These are phyloP conservation scores for Cokeromyces recurvatus DNA, from an alignment of 371 early-diverging fungal species.

Conservation along the genomic window DNA sequence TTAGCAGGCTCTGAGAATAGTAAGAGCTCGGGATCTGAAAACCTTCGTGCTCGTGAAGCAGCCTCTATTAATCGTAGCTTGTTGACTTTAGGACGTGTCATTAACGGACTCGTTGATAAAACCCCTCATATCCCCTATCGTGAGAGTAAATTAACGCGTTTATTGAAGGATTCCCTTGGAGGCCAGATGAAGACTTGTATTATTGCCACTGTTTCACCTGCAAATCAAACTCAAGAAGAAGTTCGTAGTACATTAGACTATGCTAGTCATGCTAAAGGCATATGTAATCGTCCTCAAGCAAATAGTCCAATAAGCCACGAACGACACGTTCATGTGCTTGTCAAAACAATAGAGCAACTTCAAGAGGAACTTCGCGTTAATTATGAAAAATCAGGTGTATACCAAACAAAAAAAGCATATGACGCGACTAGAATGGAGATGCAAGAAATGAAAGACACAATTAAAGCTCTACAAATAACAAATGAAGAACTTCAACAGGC, in stretches of 20 bases:
- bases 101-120: slow-evolving; percentile 82
- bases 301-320: slow-evolving; percentile 82
- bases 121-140: slow-evolving; percentile 87
- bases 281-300: slow-evolving; percentile 88
- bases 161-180: slow-evolving; percentile 95
- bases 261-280: slow-evolving; percentile 91
- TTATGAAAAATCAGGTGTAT: slow-evolving; percentile 75
- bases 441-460: too few species aligned
- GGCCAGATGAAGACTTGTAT: slow-evolving; percentile 94
- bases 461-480: too few species aligned
- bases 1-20: slow-evolving; percentile 98
- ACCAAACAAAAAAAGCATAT: slow-evolving; percentile 59
- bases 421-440: too few species aligned
- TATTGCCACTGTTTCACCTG: slow-evolving; percentile 91
- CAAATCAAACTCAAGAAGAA: slow-evolving; percentile 76
- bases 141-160: slow-evolving; percentile 91
- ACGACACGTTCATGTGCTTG: slow-evolving; percentile 80
- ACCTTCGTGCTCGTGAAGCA: slow-evolving; percentile 85
- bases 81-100: slow-evolving; percentile 90
- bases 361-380: slow-evolving; percentile 42
- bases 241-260: slow-evolving; percentile 92
- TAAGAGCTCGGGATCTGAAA: slow-evolving; percentile 86
- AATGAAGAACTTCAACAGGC: too few species aligned
- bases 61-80: slow-evolving; percentile 89
- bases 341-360: slow-evolving; percentile 68